Percentiles rank a stretch among this genome's conserved stretches.
Conservation (phyloP, 2,329 filamentous ascomycete genomes). For the Alternaria consortialis region DNA sequence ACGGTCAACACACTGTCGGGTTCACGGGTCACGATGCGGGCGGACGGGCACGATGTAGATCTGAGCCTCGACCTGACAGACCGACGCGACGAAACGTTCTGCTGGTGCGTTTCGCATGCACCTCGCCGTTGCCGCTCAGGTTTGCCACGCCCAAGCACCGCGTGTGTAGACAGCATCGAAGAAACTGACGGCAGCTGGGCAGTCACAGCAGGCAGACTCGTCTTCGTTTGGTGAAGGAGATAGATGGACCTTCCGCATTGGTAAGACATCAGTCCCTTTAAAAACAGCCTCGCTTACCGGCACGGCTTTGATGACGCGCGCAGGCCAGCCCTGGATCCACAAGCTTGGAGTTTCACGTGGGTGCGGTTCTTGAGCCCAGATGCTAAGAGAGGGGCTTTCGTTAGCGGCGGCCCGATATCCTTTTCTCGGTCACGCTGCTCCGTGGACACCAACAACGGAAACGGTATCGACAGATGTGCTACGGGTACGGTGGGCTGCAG, state of each 20-base stretch:
- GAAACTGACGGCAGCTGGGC: not conserved
- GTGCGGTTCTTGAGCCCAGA: constrained; percentile 36
- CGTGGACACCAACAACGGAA: constrained; percentile 29
- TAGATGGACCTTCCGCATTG: constrained; percentile 16
- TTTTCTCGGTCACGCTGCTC: constrained; percentile 33
- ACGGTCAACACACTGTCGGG: not conserved
- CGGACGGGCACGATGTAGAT: constrained; percentile 15
- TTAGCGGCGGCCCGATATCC: constrained; percentile 37
- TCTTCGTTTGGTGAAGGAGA: constrained; percentile 1
- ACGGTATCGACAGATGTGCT: constrained; percentile 32
- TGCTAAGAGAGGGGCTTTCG: constrained; percentile 34
- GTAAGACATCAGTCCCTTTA: constrained; percentile 10
- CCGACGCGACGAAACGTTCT: constrained; percentile 15
- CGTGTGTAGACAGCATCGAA: not conserved
- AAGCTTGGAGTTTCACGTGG: constrained; percentile 46
- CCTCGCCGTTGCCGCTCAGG: constrained; percentile 16
- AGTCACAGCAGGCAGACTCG: not conserved
- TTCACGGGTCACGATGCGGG: constrained; percentile 5
- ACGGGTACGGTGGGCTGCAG: constrained; percentile 27
- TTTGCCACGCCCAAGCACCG: constrained; percentile 3
- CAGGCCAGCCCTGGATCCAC: constrained; percentile 42
- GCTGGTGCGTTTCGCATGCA: constrained; percentile 30
- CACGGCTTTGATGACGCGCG: constrained; percentile 45
- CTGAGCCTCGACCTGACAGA: constrained; percentile 11
- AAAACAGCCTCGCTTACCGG: constrained; percentile 36